Base-by-base conservation (phyloP, 768 basidiomycete genomes). In the Kwoniella heveanensis region DNA sequence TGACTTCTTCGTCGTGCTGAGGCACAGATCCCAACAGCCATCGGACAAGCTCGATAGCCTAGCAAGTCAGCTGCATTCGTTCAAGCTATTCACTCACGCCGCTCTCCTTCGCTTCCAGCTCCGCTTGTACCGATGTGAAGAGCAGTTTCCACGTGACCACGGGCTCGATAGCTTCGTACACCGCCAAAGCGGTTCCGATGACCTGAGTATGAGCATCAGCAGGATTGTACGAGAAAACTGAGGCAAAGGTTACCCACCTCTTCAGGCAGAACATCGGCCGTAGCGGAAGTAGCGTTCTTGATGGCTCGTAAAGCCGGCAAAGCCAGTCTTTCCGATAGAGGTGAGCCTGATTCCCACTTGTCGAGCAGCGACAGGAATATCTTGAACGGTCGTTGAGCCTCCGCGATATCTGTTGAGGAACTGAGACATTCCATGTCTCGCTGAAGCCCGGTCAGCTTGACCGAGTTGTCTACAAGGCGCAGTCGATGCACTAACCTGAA, bases 341-440 rank as follows among this genome's bases (percentile, higher is more conserved):
- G 83, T 8, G 85, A 86, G 4, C 95, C 95, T 49, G 98, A 88
- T 78, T 98, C 96, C 90, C 92, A 97, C 79, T 96, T 96, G 79
- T 99, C 96, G 68, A 97, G 82, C 19, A 98, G 80, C 1, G 92
- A 94, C 24, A 98, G 88, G 78, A 96, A 94, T 32, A 98, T 90
- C 80, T 94, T 95, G 85, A 93, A 98, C 0, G 96, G 92, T 25
- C 91, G 83, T 65, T 88, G 87, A 0, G 88, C 83, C 68, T 91
- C 92, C 61, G 21, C 88, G 87, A 54, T 47, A 85, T 84, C 1
- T 87, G 87, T 1, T 88, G 88, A 12, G 2, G 54, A 19, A 17
- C 48, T 52, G 4, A 58, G 25, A 8, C 1, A 36, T n/a, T 85
- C 83, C 90, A 93, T 92, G 66, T 93, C 91, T 49, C 84, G 83